Evolutionary conservation across 2,329 filamentous ascomycete genomes (phyloP), one percentile per base, ranked within the genome.

Genomic region (Byssoonygena ceratinophila): DNA sequence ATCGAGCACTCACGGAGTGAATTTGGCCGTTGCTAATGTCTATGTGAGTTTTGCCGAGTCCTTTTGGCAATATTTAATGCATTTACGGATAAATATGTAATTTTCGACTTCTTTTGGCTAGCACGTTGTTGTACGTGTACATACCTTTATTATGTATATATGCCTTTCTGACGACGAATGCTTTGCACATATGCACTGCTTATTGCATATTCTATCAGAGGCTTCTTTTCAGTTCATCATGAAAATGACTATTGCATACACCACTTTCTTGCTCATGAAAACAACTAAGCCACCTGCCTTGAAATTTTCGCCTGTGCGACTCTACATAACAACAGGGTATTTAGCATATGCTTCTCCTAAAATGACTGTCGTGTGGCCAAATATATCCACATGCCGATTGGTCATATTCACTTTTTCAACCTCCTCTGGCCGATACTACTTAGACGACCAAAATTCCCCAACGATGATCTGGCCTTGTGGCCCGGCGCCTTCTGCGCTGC

Each of bases 361-460:
- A 22, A n/a, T 14, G 23, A 23, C 23, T 5, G 3, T 18, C 18
- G 14, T 37, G 14, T 8, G 14, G 7, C n/a, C 34, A 16, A 4
- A 20, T 18, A 16, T 16, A 18, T 37, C 20, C 39, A 25, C 39
- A 25, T 14, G 29, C 11, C 6, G 16, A 2, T 12, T 29, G n/a
- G 40, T 20, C 9, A 41, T n/a, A 18, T 23, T 67, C 59, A 71
- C 44, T 64, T 64, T 58, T 71, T 72, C 46, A 61, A 63, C 52
- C 80, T 80, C 40, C 82, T 80, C 40, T 82, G 74, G 14, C 85
- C 83, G 31, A 84, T 84, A n/a, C 83, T 84, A 43, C 82, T 82
- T 45, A 88, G 68, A 53, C 84, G 74, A 4, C 84, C 83, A 64
- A 88, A 80, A 62, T 86, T 82, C 4, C 83, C 80, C 37, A 88